Base-by-base conservation (phyloP, 1,284 basidiomycete genomes). In the Termitomyces sp. region DNA sequence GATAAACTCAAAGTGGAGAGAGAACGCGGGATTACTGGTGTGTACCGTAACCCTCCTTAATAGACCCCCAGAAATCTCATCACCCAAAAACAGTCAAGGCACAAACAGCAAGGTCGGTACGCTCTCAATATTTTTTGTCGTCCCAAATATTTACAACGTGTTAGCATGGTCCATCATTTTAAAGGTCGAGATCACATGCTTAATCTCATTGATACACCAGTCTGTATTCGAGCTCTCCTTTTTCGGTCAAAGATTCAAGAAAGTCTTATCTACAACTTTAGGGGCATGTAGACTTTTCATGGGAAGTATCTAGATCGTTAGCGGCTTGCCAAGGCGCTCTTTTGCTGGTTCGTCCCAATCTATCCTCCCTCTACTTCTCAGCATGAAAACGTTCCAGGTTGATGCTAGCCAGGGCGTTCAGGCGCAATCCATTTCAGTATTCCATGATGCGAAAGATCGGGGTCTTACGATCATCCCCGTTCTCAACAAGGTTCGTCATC, bases 331-430 rank as follows among this genome's bases (percentile, higher is more conserved):
- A 99, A 72, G 95, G 94, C 17, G 96, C 94, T 3, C 70, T 99
- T 46, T 75, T 99, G 12, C 79, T 90, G 2, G 94, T 99, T 38
- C 50, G 70, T 65, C 12, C n/a, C 36, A 8, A 12, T 39, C 28
- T 39, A 49, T 39, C 17, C n/a, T 54, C 41, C 45, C 28, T 19
- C 47, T 45, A 34, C 24, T 52, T 42, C 3, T 34, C 13, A 36
- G 46, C 49, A 8, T 33, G 36, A 42, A 52, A 38, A 10, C 17
- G 15, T 74, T 6, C 5, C 54, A 79, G 76, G 90, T 98, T 0
- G 96, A 99, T 67, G 93, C 95, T 12, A 94, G 93, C 43, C 96
- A 98, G 77, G 96, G 96, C 12, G 88, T 99, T 5, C 97, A 99
- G 72, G 96, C 97, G 0, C 97, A 99, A 71, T 94, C 95, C 5